Base-by-base conservation (phyloP, 176 grass and related monocot genomes). In the Aegilops longissima region DNA sequence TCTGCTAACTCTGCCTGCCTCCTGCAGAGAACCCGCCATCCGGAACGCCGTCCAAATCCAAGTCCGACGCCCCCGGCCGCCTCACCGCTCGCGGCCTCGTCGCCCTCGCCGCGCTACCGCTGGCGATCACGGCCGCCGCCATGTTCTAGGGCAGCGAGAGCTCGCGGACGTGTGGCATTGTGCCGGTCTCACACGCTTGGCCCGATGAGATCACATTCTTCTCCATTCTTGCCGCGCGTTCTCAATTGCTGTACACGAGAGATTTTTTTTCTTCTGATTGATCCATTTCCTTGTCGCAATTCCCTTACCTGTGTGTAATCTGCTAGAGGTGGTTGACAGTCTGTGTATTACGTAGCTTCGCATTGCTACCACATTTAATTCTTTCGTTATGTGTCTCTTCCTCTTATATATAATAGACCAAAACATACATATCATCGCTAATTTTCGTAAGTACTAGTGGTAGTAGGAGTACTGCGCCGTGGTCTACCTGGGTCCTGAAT, bases 21-120 rank as follows among this genome's bases (percentile, higher is more conserved):
- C 42, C 10, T 69, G 74, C 75, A 90, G 90, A 83, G 33, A 85
- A 78, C 31, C 31, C 84, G 73, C 82, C 93, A 9, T 3, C 51
- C 14, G 11, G 31, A 16, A 62, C 87, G 34, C 38, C 67, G 30
- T 52, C 81, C 27, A 75, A 44, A 23, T 52, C 81, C 21, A 75
- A 44, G 10, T 38, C 84, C 8, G 24, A 73, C 21, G 75, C 74
- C n/a, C 40, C 52, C 5, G 38, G n/a, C 39, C 24, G 77, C 84
- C 63, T 77, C 85, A 71, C 61, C 73, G 25, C 45, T 12, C 79
- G 2, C 16, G 34, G 80, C 6, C 81, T 92, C 29, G 2, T 52
- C 40, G 36, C 42, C 47, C 63, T 89, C 47, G 67, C 87, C 51
- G 85, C 70, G 25, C 58, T 84, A 2, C 85, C 76, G 44, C 79